Base-by-base conservation (phyloP, 352 stramenopile species). In the Discostella stelligera region DNA sequence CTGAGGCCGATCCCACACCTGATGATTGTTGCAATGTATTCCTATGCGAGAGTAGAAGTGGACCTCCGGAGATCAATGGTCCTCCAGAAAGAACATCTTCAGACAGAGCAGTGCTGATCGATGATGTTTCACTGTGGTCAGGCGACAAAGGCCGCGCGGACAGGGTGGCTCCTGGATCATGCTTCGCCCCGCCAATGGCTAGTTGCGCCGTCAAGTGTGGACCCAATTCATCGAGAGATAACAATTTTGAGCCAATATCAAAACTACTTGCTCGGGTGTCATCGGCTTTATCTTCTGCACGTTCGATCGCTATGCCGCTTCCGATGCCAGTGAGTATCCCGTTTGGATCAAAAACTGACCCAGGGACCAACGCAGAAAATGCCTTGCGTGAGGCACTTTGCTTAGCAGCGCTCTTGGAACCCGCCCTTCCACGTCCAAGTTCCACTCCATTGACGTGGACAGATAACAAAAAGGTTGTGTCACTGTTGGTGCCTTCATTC, bases 361-460 rank as follows among this genome's bases (percentile, higher is more conserved):
- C 74, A 37, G 84, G 84, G 32, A 87, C 37, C 46, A 92, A 81
- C 10, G 59, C 61, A 39, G 76, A 66, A 37, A 92, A 53, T 11
- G 86, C 82, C 54, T 80, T 78, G 27, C 78, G 68, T 21, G 84
- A 84, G 44, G 84, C 84, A 78, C 89, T 80, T 54, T 92, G 84
- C 61, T 87, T 86, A 0, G 86, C 80, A 48, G 73, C 50, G 2
- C 56, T 54, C 68, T 92, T 92, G 18, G 74, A 87, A 53, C 62
- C 64, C 41, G 77, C 86, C 20, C 71, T n/a, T 53, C 86, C 86
- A 41, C 71, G 50, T 30, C 82, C 84, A 27, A 79, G 75, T 71
- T 89, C 84, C 23, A 81, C 65, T 61, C 76, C 83, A 75, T 89
- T 79, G 16, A 92, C 77, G 46, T 62, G 65, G 10, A 89, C 80